Conservation (phyloP, 495 filamentous ascomycete genomes). For the Penicillium flavigenum region DNA sequence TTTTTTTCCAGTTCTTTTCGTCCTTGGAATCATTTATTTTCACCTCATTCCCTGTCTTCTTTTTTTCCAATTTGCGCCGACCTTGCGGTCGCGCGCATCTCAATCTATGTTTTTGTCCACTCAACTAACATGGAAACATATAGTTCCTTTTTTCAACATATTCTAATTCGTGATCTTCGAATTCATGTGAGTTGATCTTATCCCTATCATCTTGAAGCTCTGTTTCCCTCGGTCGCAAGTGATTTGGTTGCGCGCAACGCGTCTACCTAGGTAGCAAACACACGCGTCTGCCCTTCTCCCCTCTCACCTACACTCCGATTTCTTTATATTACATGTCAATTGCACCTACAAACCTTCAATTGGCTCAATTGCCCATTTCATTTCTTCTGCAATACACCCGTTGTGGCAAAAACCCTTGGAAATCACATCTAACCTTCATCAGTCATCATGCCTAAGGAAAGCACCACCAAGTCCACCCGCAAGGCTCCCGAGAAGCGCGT, state of each 20-base stretch:
- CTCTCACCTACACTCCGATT: conserved; percentile 14
- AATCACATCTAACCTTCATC: conserved; percentile 6
- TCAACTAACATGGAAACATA: conserved; percentile 11
- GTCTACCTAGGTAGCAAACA: neutral
- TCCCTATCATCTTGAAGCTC: neutral
- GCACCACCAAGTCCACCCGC: conserved; percentile 58
- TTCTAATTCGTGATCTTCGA: neutral
- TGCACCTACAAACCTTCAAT: neutral
- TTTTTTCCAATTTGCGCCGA: conserved; percentile 27
- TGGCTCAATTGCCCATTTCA: neutral
- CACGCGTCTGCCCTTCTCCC: conserved; percentile 3
- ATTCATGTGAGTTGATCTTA: conserved; percentile 9
- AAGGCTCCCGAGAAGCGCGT: conserved; percentile 52
- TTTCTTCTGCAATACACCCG: neutral
- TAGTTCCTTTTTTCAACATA: neutral
- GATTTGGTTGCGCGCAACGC: conserved; percentile 9
- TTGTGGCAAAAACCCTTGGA: neutral
- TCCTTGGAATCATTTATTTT: conserved; percentile 18
- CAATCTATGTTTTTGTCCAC: conserved; percentile 7
- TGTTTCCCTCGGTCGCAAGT: conserved; percentile 6
- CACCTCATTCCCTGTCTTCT: conserved; percentile 17
- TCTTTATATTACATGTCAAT: neutral
- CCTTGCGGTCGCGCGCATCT: conserved; percentile 16
- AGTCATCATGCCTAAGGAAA: conserved; percentile 74
- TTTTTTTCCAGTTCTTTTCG: conserved; percentile 24